Percentiles rank a stretch among this genome's conserved stretches.
These are phyloP conservation scores for Lonicera japonica DNA, from an alignment of 129 eudicot genomes.

Conservation along the genomic window DNA sequence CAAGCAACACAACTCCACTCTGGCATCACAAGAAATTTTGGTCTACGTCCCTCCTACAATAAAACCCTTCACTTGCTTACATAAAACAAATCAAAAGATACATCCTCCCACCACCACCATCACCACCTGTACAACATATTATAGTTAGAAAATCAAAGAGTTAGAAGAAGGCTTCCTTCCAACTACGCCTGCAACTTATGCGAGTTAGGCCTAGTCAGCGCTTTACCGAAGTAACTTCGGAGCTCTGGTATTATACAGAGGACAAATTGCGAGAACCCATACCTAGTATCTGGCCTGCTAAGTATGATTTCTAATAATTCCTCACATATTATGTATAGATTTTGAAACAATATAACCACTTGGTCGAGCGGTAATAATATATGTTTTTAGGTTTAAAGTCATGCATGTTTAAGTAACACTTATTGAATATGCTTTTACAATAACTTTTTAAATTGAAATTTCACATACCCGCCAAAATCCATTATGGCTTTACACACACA, in stretches of 20 bases:
- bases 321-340: no score
- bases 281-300: no score
- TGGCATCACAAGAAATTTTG: background rate
- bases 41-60: background rate
- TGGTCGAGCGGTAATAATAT: no score
- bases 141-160: constrained; percentile 11
- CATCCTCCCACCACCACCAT: background rate
- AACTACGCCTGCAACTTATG: constrained; percentile 32
- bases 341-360: no score
- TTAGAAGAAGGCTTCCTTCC: background rate
- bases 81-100: no score
- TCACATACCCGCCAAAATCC: no score
- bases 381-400: no score
- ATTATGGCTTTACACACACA: no score
- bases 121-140: constrained; percentile 4
- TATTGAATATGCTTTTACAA: no score
- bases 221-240: constrained; percentile 36
- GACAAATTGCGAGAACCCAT: constrained; percentile 37
- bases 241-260: constrained; percentile 41
- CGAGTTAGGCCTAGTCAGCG: constrained; percentile 39
- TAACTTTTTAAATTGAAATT: no score
- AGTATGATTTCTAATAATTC: no score
- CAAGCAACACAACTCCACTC: background rate
- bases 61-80: background rate
- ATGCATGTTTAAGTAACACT: no score